These are phyloP conservation scores for Melaleuca alternifolia DNA, from an alignment of 345 rosid genomes.

Conservation along the genomic window DNA sequence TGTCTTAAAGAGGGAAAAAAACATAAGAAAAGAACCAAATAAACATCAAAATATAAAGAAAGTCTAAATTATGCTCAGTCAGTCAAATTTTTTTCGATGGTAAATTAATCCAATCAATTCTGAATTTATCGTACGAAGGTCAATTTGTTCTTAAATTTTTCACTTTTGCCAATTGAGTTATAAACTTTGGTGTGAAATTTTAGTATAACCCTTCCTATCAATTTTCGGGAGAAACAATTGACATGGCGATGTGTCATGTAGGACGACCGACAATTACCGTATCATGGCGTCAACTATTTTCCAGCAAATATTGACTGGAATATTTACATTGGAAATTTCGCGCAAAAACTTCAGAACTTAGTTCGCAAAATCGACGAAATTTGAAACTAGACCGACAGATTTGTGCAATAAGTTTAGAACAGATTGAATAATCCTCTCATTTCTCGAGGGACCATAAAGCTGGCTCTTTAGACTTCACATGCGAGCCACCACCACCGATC, in stretches of 20 bases:
- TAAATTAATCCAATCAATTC: neutral
- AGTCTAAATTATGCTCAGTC: neutral
- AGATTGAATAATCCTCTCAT: fast-evolving
- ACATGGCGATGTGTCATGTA: fast-evolving
- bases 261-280: fast-evolving
- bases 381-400: fast-evolving
- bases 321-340: neutral
- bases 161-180: fast-evolving
- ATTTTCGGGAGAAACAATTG: fast-evolving
- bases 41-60: neutral
- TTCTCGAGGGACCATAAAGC: neutral
- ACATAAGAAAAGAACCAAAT: neutral
- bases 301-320: fast-evolving
- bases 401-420: fast-evolving
- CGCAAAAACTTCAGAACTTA: fast-evolving
- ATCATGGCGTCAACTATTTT: fast-evolving
- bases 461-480: neutral
- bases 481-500: neutral
- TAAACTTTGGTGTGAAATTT: too few relatives aligned
- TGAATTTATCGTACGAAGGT: neutral
- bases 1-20: neutral
- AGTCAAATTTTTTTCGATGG: neutral
- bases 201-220: fast-evolving
- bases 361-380: fast-evolving
- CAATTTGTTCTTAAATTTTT: neutral